Conservation (phyloP, 2,329 filamentous ascomycete genomes). For the Fusarium nelsonii region DNA sequence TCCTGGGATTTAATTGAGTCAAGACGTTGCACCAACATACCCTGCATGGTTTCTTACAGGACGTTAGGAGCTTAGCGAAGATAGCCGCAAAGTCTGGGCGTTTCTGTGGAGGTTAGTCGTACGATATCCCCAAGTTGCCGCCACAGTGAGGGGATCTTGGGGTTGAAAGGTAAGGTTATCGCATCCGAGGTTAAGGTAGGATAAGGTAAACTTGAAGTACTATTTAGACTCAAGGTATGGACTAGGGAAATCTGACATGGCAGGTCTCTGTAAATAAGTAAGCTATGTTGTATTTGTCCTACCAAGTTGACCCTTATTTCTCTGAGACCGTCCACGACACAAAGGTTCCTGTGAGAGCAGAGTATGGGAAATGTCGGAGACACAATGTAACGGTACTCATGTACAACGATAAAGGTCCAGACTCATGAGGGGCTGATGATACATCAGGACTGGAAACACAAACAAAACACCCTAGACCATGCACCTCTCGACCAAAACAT, state of each 20-base stretch:
- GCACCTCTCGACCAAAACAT: neutral
- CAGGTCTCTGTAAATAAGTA: neutral
- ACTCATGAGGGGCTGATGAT: slow-evolving; percentile 1
- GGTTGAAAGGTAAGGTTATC: neutral
- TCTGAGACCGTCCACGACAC: neutral
- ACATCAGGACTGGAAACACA: slow-evolving; percentile 2
- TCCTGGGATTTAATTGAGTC: neutral
- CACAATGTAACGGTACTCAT: slow-evolving; percentile 18
- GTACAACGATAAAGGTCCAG: slow-evolving; percentile 12
- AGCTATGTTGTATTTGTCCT: neutral
- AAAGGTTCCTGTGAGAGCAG: neutral
- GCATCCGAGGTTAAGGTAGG: neutral
- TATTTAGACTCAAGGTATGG: neutral
- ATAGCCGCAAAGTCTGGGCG: neutral
- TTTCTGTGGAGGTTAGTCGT: slow-evolving; percentile 8
- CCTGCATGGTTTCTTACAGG: neutral
- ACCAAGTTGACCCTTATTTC: neutral
- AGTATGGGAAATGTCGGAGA: slow-evolving; percentile 12
- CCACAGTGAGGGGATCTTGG: slow-evolving; percentile 12
- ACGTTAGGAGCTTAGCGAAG: neutral
- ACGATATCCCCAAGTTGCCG: slow-evolving; percentile 23
- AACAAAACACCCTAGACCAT: neutral
- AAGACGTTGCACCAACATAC: neutral
- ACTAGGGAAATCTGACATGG: neutral
- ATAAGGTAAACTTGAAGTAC: neutral